phyloP scores from a whole-genome alignment of 2,329 filamentous ascomycete species.

The Alternaria sp. region DNA sequence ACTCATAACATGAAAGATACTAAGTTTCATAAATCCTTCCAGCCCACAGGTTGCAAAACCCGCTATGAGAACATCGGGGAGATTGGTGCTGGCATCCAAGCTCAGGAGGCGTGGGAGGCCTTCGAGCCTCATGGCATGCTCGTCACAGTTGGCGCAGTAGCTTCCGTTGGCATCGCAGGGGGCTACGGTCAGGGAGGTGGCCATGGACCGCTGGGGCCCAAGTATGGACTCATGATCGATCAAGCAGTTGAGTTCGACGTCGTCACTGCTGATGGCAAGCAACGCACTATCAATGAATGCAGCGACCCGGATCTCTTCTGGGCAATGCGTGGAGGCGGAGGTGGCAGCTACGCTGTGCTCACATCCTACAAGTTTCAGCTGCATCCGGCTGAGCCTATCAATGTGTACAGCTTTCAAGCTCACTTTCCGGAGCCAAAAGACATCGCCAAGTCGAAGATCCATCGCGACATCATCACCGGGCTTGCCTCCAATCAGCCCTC shows the following conservation, averaged over 20 bases:
- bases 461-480: slow-evolving; percentile 42
- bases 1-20: slow-evolving; percentile 47
- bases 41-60: slow-evolving; percentile 34
- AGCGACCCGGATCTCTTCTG: slow-evolving; percentile 48
- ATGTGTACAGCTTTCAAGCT: slow-evolving; percentile 49
- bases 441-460: slow-evolving; percentile 43
- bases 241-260: slow-evolving; percentile 49
- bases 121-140: slow-evolving; percentile 45
- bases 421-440: slow-evolving; percentile 36
- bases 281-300: slow-evolving; percentile 47
- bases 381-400: slow-evolving; percentile 44
- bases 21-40: slow-evolving; percentile 39
- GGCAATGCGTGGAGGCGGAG: slow-evolving; percentile 50
- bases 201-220: slow-evolving; percentile 62
- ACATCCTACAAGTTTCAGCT: slow-evolving; percentile 50
- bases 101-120: slow-evolving; percentile 48
- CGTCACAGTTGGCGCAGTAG: slow-evolving; percentile 47
- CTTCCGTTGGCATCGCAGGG: slow-evolving; percentile 61
- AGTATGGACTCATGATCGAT: slow-evolving; percentile 53
- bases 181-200: slow-evolving; percentile 61
- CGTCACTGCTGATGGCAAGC: slow-evolving; percentile 43
- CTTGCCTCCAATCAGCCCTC: slow-evolving; percentile 43
- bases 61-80: slow-evolving; percentile 46
- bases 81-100: slow-evolving; percentile 47
- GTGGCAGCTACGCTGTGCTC: slow-evolving; percentile 49